Evolutionary conservation across 148 eudicot genomes (phyloP).

Genomic region (Bassia scoparia): DNA sequence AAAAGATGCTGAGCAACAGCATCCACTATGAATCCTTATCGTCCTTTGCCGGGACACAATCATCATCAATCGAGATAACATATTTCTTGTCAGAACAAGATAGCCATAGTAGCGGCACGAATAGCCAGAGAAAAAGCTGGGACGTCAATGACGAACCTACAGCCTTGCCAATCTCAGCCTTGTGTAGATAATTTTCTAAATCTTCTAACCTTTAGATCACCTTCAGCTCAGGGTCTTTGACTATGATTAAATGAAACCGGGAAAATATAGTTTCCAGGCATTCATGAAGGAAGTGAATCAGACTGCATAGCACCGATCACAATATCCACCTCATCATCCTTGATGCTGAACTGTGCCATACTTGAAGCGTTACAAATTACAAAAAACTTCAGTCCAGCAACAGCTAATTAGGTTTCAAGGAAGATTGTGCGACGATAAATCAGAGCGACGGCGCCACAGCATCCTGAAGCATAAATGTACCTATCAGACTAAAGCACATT

Average conservation of each 20-base stretch:
- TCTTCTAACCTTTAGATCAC: slow-evolving; percentile 61
- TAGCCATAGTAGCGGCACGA: slow-evolving; percentile 95
- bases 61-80: slow-evolving; percentile 77
- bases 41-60: slow-evolving; percentile 79
- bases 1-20: slow-evolving; percentile 65
- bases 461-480: slow-evolving; percentile 45
- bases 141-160: slow-evolving; percentile 46
- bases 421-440: slow-evolving; percentile 32
- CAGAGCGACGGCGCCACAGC: slow-evolving; percentile 56
- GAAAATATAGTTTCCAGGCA: slow-evolving; percentile 75
- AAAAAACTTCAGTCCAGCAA: slow-evolving; percentile 1
- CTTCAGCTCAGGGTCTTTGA: slow-evolving; percentile 75
- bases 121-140: slow-evolving; percentile 72
- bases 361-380: slow-evolving; percentile 12
- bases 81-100: slow-evolving; percentile 79
- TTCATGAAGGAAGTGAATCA: slow-evolving; percentile 81
- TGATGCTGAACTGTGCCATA: slow-evolving; percentile 54
- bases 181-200: slow-evolving; percentile 57
- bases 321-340: slow-evolving; percentile 70
- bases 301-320: slow-evolving; percentile 71
- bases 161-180: slow-evolving; percentile 56
- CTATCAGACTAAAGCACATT: slow-evolving; percentile 4
- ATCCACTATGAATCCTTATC: slow-evolving; percentile 53
- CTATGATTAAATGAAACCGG: slow-evolving; percentile 70
- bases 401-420: neutral